A percentile compares a stretch with the other conserved stretches of the same genome.
Conservation (phyloP, 2,329 filamentous ascomycete species). For the Mariannaea sp. region DNA sequence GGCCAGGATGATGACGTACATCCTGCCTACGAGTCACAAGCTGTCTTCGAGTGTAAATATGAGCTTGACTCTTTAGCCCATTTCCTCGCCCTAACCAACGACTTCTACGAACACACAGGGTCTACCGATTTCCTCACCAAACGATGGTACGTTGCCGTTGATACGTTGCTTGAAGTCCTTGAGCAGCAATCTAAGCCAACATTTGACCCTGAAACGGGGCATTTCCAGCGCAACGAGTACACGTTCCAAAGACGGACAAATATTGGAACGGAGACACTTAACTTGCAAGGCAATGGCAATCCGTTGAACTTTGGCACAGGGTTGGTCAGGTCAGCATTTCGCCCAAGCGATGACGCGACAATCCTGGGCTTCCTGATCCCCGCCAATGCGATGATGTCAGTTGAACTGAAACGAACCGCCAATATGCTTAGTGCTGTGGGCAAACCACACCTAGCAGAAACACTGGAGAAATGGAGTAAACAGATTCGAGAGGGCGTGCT, state of each 20-base stretch:
- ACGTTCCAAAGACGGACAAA: constrained; percentile 84
- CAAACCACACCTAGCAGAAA: constrained; percentile 57
- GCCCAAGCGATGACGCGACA: constrained; percentile 92
- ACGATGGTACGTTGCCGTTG: constrained; percentile 79
- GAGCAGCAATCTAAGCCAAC: constrained; percentile 80
- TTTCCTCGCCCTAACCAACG: constrained; percentile 83
- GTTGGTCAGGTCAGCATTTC: constrained; percentile 87
- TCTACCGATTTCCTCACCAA: constrained; percentile 78
- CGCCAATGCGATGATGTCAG: constrained; percentile 93
- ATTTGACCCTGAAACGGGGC: constrained; percentile 70
- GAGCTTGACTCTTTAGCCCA: constrained; percentile 94
- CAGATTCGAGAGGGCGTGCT: constrained; percentile 77
- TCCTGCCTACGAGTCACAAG: constrained; percentile 79
- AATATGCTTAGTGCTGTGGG: constrained; percentile 67
- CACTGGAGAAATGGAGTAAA: constrained; percentile 62
- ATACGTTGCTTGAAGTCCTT: constrained; percentile 74
- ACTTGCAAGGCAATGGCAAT: constrained; percentile 83
- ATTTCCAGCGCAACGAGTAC: constrained; percentile 75
- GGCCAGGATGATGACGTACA: constrained; percentile 85
- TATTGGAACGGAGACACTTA: constrained; percentile 87
- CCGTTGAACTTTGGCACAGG: constrained; percentile 84
- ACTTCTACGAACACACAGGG: constrained; percentile 80
- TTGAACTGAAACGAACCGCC: constrained; percentile 79
- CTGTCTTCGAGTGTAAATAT: constrained; percentile 98
- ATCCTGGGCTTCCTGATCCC: constrained; percentile 95